Evolutionary conservation across 2,329 filamentous ascomycete genomes (phyloP).

Genomic region (Calonectria hawksworthii): DNA sequence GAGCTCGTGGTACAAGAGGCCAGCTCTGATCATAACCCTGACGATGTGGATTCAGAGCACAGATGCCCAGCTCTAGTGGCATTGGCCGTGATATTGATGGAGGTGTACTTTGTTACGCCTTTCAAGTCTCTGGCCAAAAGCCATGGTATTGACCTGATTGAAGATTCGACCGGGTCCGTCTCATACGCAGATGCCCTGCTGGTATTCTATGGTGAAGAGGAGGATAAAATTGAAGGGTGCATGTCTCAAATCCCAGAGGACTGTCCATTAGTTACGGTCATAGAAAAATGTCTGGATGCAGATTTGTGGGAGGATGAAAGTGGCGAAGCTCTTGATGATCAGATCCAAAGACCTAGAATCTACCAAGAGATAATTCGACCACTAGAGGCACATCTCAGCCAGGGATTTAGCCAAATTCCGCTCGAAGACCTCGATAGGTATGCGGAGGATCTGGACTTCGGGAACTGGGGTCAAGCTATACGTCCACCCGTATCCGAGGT

Average conservation of each 20-base stretch:
- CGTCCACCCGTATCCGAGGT: not conserved
- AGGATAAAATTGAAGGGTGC: not conserved
- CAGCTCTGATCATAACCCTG: not conserved
- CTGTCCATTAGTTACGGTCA: not conserved
- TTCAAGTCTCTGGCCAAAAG: not conserved
- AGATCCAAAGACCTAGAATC: not conserved
- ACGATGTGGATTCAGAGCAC: not conserved
- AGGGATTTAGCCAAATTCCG: not conserved
- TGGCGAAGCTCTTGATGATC: not conserved
- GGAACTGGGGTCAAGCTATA: not conserved
- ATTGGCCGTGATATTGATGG: slow-evolving; percentile 23
- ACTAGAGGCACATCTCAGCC: not conserved
- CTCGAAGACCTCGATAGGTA: not conserved
- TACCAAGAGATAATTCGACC: not conserved
- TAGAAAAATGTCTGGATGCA: slow-evolving; percentile 21
- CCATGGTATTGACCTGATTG: slow-evolving; percentile 1
- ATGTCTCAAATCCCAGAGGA: slow-evolving; percentile 13
- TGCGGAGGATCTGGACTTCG: not conserved
- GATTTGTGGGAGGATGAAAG: slow-evolving; percentile 22
- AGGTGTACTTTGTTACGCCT: slow-evolving; percentile 19
- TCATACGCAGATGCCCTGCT: not conserved
- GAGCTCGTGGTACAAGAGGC: no score
- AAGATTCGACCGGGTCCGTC: not conserved
- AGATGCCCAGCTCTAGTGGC: slow-evolving; percentile 12
- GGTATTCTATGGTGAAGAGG: slow-evolving; percentile 21